Percentiles rank a stretch among this genome's conserved stretches.
Evolutionary conservation across 1,284 basidiomycete species (phyloP).

Genomic region (Cerioporus squamosus): DNA sequence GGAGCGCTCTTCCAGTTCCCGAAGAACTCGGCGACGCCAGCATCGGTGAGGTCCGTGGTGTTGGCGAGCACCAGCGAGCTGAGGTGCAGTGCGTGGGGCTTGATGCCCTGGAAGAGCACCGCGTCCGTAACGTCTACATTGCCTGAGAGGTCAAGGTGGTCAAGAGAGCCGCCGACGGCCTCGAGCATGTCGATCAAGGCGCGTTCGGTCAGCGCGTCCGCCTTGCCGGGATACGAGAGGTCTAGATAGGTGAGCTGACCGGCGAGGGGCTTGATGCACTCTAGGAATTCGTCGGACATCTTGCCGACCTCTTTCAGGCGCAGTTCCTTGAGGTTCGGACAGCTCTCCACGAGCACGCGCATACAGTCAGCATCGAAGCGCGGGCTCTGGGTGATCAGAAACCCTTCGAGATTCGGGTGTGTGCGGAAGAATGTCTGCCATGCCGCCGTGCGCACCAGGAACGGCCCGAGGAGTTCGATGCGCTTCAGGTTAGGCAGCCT

Average conservation of each 20-base stretch:
- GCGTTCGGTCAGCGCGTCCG: constrained; percentile 47
- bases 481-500: constrained; percentile 70
- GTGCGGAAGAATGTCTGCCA: constrained; percentile 82
- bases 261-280: constrained; percentile 51
- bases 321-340: constrained; percentile 69
- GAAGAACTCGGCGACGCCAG: constrained; percentile 75
- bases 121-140: constrained; percentile 61
- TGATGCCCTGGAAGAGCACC: constrained; percentile 67
- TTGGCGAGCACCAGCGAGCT: constrained; percentile 61
- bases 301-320: constrained; percentile 82
- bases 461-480: constrained; percentile 88
- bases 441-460: constrained; percentile 76
- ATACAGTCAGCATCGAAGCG: constrained; percentile 84
- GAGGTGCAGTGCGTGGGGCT: constrained; percentile 55
- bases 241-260: constrained; percentile 54
- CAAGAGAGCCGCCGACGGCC: constrained; percentile 41
- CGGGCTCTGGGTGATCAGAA: constrained; percentile 87
- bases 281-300: constrained; percentile 69
- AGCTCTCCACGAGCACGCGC: constrained; percentile 63
- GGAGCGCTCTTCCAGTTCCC: constrained; percentile 38
- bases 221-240: constrained; percentile 44
- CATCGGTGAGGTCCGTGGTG: constrained; percentile 69
- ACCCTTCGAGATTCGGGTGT: constrained; percentile 65
- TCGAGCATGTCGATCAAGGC: constrained; percentile 55
- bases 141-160: constrained; percentile 67